Evolutionary conservation across 164 flowering plant species (phyloP).

Genomic region (Litsea cubeba): DNA sequence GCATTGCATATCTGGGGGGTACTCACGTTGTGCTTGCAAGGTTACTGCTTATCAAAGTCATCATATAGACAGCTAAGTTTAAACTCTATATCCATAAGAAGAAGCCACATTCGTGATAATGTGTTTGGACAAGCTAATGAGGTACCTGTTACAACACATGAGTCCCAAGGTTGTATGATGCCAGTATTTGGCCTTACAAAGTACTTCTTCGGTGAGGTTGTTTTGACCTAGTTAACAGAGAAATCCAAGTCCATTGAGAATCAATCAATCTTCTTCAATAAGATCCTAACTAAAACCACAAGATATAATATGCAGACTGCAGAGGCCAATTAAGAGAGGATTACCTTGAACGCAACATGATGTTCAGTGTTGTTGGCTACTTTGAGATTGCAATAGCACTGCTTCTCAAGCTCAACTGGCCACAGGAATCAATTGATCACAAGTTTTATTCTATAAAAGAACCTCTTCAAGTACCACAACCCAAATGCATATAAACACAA

Average conservation of each 20-base stretch:
- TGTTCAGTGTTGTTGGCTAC: conserved; percentile 72
- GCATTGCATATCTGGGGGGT: conserved; percentile 85
- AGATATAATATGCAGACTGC: neutral
- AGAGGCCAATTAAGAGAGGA: too few species aligned
- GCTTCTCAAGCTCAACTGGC: conserved; percentile 90
- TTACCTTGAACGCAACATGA: conserved; percentile 92
- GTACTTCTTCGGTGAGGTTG: conserved; percentile 91
- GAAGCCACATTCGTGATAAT: neutral
- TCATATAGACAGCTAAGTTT: neutral
- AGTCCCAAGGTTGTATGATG: conserved; percentile 82
- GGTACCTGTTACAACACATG: conserved; percentile 73
- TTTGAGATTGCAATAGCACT: conserved; percentile 80
- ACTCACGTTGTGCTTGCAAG: conserved; percentile 78
- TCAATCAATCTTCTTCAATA: neutral
- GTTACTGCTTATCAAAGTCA: conserved; percentile 49
- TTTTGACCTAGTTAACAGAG: conserved; percentile 58
- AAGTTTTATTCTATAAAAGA: conserved; percentile 5
- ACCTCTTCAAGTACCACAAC: neutral
- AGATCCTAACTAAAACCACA: too few species aligned
- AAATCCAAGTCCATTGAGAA: neutral
- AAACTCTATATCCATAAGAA: conserved; percentile 5
- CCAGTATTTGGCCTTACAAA: conserved; percentile 90
- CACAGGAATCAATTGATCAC: conserved; percentile 8
- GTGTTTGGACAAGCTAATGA: neutral
- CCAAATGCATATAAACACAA: neutral